Evolutionary conservation across 139 green algal species (phyloP).

Genomic region (Edaphochlamys debaryana): DNA sequence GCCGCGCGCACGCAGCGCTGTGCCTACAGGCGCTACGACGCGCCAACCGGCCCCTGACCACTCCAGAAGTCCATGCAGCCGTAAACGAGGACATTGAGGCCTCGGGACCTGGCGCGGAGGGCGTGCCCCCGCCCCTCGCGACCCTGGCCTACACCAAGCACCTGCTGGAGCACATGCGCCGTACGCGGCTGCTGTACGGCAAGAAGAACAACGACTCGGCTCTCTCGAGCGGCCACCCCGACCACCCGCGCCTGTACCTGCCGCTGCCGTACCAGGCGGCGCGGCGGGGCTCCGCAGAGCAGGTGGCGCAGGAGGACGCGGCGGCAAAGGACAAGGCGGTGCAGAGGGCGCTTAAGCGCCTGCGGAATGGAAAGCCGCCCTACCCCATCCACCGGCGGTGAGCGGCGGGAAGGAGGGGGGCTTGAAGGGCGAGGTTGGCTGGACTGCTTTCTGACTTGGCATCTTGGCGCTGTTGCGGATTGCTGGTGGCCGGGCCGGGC

Average conservation of each 20-base stretch:
- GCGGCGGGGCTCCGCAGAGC: background rate
- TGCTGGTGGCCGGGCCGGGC: background rate
- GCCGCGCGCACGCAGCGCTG: background rate
- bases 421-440: too few species aligned
- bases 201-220: conserved; percentile 19
- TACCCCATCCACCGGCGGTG: conserved; percentile 46
- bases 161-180: conserved; percentile 46
- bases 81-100: too few species aligned
- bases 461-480: background rate
- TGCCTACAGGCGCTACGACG: background rate
- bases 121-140: background rate
- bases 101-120: too few species aligned
- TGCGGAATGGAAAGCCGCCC: conserved; percentile 43
- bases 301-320: conserved; percentile 1
- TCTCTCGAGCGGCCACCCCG: conserved; percentile 14
- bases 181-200: conserved; percentile 34
- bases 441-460: background rate
- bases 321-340: background rate
- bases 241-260: conserved; percentile 43
- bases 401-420: background rate
- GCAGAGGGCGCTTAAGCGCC: conserved; percentile 26
- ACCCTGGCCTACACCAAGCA: background rate
- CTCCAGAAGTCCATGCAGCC: conserved; percentile 7
- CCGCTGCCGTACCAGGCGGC: conserved; percentile 33
- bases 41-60: background rate